Conservation (phyloP, 495 filamentous ascomycete genomes). For the Gamarada debralockiae region DNA sequence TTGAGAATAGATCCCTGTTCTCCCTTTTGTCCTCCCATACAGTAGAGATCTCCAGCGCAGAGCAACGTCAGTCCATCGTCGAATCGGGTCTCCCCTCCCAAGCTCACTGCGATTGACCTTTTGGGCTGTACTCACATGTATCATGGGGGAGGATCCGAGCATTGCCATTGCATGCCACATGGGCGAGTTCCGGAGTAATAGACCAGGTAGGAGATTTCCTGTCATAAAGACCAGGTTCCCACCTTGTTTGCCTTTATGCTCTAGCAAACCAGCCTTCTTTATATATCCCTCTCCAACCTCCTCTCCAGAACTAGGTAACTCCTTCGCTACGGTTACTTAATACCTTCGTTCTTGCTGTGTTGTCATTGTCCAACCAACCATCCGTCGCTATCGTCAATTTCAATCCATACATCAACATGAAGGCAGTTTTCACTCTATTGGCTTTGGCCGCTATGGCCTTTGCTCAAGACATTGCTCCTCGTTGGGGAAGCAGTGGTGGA, state of each 20-base stretch:
- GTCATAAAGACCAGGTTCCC: conserved; percentile 12
- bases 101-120: background rate
- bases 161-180: background rate
- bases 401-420: conserved; percentile 21
- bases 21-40: background rate
- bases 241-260: conserved; percentile 9
- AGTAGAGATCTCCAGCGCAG: background rate
- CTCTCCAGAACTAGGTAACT: conserved; percentile 21
- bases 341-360: conserved; percentile 20
- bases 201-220: background rate
- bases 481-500: conserved; percentile 1
- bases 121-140: background rate
- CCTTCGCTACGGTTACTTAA: conserved; percentile 31
- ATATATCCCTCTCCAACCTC: conserved; percentile 14
- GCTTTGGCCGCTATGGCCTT: conserved; percentile 23
- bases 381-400: conserved; percentile 14
- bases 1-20: no score
- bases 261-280: conserved; percentile 21
- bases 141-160: background rate
- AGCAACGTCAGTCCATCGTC: no score
- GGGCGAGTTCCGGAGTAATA: background rate
- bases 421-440: conserved; percentile 23
- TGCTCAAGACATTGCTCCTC: conserved; percentile 12
- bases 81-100: background rate
- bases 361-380: conserved; percentile 10